Evolutionary conservation across 768 basidiomycete genomes (phyloP).

Genomic region (Boletus rubroflammeus): DNA sequence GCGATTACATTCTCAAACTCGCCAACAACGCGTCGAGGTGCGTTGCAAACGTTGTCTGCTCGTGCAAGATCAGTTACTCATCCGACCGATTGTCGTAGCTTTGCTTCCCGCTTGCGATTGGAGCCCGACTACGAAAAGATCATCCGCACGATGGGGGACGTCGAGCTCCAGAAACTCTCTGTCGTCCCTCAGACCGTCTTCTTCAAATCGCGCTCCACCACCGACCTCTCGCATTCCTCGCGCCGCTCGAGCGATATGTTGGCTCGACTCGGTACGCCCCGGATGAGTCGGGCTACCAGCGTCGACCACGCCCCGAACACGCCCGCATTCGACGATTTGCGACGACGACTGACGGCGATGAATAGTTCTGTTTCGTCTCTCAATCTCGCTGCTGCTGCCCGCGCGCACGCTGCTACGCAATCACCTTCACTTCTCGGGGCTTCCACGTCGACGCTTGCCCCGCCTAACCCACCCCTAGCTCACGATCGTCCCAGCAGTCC

Average conservation of each 20-base stretch:
- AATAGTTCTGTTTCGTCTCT: constrained; percentile 71
- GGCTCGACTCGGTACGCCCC: constrained; percentile 49
- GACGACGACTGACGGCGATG: constrained; percentile 68
- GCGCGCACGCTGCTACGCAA: constrained; percentile 33
- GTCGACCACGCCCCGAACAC: constrained; percentile 43
- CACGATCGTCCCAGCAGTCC: constrained; percentile 71
- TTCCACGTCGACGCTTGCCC: constrained; percentile 19
- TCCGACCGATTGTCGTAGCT: constrained; percentile 40
- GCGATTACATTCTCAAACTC: constrained; percentile 83
- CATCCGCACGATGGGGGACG: constrained; percentile 59
- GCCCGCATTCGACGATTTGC: constrained; percentile 74
- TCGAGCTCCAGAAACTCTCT: constrained; percentile 83
- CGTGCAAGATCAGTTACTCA: constrained; percentile 1
- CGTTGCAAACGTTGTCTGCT: constrained; percentile 5
- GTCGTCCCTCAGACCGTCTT: constrained; percentile 92
- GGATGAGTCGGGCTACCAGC: constrained; percentile 46
- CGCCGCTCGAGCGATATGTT: constrained; percentile 42
- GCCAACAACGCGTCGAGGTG: constrained; percentile 78
- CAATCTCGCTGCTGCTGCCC: constrained; percentile 39
- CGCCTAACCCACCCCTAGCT: constrained; percentile 10
- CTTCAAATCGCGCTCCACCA: constrained; percentile 46
- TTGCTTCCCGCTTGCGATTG: constrained; percentile 57
- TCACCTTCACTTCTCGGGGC: constrained; percentile 10
- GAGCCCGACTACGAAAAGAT: constrained; percentile 63
- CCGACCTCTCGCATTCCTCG: constrained; percentile 39